Evolutionary conservation across 352 stramenopile genomes (phyloP).

Genomic region (Globisporangium nagaii): DNA sequence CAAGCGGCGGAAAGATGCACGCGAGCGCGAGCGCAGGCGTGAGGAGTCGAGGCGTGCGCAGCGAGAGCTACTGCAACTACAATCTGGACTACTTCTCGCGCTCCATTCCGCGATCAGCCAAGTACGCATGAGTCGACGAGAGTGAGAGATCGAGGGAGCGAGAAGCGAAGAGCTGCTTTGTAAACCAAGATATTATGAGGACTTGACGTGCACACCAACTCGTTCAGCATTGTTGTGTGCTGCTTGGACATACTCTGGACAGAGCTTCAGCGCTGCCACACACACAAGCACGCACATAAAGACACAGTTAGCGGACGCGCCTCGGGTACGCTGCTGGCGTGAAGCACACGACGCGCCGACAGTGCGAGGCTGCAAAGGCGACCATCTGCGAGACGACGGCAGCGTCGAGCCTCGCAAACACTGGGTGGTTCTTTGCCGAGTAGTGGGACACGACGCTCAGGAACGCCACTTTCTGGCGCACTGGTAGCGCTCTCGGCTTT

Average conservation of each 20-base stretch:
- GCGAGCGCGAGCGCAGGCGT: not conserved
- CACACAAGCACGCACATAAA: not conserved
- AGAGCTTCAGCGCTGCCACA: not conserved
- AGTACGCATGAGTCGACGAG: conserved; percentile 7
- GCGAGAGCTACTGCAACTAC: conserved; percentile 2
- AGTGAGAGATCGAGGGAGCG: not conserved
- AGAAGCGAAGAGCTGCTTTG: not conserved
- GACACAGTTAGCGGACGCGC: not conserved
- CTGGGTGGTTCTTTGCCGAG: not conserved
- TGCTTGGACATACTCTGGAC: not conserved
- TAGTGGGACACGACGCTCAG: not conserved
- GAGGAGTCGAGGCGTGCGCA: not conserved
- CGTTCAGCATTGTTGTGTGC: not conserved
- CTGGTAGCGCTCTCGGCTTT: not conserved
- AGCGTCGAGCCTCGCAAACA: not conserved
- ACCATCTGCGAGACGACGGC: not conserved
- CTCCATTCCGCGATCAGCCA: conserved; percentile 1
- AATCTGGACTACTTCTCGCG: conserved; percentile 1
- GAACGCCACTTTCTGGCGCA: not conserved
- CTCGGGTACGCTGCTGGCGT: not conserved
- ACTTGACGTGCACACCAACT: not conserved
- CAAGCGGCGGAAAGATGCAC: not conserved
- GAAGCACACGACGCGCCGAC: not conserved
- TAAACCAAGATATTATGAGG: not conserved
- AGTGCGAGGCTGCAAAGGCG: not conserved